Conservation (phyloP, 768 basidiomycete genomes). For the Lepiota brunneoincarnata region DNA sequence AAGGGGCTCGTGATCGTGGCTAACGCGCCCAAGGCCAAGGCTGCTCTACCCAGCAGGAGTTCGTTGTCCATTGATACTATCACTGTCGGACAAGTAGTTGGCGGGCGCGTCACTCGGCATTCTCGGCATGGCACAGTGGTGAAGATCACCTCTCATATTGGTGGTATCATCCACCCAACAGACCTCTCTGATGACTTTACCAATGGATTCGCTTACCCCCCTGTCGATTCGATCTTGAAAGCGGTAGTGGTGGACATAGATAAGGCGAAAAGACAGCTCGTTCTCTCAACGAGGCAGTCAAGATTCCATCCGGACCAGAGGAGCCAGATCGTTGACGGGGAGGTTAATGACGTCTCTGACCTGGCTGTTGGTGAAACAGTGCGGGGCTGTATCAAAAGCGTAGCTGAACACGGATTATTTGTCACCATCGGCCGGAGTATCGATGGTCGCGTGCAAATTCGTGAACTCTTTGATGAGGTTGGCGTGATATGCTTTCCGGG, state of each 20-base stretch:
- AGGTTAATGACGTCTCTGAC: slow-evolving; percentile 59
- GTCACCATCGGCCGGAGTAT: slow-evolving; percentile 81
- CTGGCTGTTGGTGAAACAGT: slow-evolving; percentile 73
- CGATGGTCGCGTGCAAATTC: slow-evolving; percentile 91
- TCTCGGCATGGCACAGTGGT: slow-evolving; percentile 70
- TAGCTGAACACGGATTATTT: slow-evolving; percentile 86
- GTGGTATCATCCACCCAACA: slow-evolving; percentile 78
- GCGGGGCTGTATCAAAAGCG: slow-evolving; percentile 86
- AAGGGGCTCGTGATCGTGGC: slow-evolving; percentile 86
- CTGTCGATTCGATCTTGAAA: slow-evolving; percentile 64
- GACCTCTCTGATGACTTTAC: slow-evolving; percentile 83
- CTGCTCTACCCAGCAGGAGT: slow-evolving; percentile 42
- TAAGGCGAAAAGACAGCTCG: slow-evolving; percentile 59
- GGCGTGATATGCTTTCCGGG: slow-evolving; percentile 21
- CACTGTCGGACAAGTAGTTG: slow-evolving; percentile 68
- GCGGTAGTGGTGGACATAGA: slow-evolving; percentile 73
- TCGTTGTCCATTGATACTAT: slow-evolving; percentile 64
- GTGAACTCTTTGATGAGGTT: slow-evolving; percentile 87
- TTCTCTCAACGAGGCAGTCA: slow-evolving; percentile 81
- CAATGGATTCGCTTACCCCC: slow-evolving; percentile 50
- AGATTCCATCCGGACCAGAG: slow-evolving; percentile 53
- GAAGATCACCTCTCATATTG: slow-evolving; percentile 69
- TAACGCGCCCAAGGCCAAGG: slow-evolving; percentile 60
- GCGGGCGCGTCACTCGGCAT: slow-evolving; percentile 79
- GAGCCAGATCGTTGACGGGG: slow-evolving; percentile 58